phyloP scores from a whole-genome alignment of 306 rosid species.

The Castanopsis chinensis region DNA sequence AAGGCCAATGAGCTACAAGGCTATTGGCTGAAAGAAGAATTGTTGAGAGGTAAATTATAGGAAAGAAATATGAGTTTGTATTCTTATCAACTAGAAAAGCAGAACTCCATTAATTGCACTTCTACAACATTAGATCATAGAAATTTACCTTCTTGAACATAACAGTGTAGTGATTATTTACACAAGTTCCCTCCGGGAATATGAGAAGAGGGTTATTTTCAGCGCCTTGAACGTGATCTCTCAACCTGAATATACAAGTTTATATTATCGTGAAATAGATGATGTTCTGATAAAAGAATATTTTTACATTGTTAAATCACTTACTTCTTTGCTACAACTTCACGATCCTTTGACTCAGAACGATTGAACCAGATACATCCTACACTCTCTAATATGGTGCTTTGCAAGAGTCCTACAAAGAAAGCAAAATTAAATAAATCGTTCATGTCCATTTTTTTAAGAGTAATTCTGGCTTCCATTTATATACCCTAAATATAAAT shows the following conservation, averaged over 20 bases:
- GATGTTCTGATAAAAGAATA: not conserved
- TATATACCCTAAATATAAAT: not conserved
- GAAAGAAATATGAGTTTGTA: not conserved
- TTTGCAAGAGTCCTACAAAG: slow-evolving; percentile 82
- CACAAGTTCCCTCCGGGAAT: slow-evolving; percentile 99
- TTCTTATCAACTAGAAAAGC: not conserved
- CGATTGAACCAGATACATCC: slow-evolving; percentile 98
- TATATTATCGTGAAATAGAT: slow-evolving; percentile 14
- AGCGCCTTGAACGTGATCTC: slow-evolving; percentile 82
- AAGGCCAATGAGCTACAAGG: not conserved
- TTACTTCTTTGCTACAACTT: slow-evolving; percentile 91
- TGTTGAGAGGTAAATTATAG: not conserved
- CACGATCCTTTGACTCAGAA: slow-evolving; percentile 87
- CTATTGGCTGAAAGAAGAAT: not conserved
- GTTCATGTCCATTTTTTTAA: not conserved
- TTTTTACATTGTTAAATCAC: slow-evolving; percentile 27
- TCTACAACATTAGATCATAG: slow-evolving; percentile 1
- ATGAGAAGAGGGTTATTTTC: slow-evolving; percentile 96
- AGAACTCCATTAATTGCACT: slow-evolving; percentile 7
- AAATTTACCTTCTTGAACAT: slow-evolving; percentile 88
- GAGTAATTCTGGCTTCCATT: slow-evolving; percentile 1
- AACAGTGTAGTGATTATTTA: slow-evolving; percentile 91
- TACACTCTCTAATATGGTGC: slow-evolving; percentile 88
- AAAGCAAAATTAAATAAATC: slow-evolving; percentile 10
- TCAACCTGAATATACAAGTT: slow-evolving; percentile 56